Base-by-base conservation (phyloP, 2,329 filamentous ascomycete genomes). In the Phaeosphaeria sp. region DNA sequence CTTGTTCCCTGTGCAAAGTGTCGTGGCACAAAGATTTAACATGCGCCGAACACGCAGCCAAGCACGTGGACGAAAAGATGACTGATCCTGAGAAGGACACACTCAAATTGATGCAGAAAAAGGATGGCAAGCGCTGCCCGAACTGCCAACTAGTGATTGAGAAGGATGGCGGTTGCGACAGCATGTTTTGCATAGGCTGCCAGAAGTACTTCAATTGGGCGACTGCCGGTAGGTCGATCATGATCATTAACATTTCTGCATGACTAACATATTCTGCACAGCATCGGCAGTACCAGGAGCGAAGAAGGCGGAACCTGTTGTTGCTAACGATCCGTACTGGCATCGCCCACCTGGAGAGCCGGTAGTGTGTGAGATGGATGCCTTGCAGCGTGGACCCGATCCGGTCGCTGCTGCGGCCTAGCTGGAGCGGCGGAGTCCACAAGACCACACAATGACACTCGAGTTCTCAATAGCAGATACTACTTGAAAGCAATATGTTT, bases 121-220 rank as follows among this genome's bases (percentile, higher is more conserved):
- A 63, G 30, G 66, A 71, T 44, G 71, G 64, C 1, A 70, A 65
- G 42, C 60, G 72, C 2, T 74, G 72, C 57, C 69, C 72, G 0
- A 71, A 73, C 27, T 74, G 72, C 54, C 61, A 66, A 15, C 46
- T 74, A 1, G 66, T 73, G 1, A 69, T 74, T 25, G 71, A 72
- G 54, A 72, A 72, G 39, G 68, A 71, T 21, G 69, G 69, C 1
- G 72, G 72, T 0, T 73, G 72, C 36, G 52, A 68, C 30, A 60
- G 55, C 22, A 71, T 72, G 66, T 60, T 48, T 18, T 74, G 72
- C 46, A 20, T 41, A 1, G 65, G 63, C 0, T 74, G 70, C 33
- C 47, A 59, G 15, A 72, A 64, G 36, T 65, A 61, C 43, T 72
- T 73, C 60, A 63, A 72, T 27, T 73, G 71, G 69, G 55, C 55